Conservation (phyloP, 331 rosid species). For the Erythrophleum ivorense region DNA sequence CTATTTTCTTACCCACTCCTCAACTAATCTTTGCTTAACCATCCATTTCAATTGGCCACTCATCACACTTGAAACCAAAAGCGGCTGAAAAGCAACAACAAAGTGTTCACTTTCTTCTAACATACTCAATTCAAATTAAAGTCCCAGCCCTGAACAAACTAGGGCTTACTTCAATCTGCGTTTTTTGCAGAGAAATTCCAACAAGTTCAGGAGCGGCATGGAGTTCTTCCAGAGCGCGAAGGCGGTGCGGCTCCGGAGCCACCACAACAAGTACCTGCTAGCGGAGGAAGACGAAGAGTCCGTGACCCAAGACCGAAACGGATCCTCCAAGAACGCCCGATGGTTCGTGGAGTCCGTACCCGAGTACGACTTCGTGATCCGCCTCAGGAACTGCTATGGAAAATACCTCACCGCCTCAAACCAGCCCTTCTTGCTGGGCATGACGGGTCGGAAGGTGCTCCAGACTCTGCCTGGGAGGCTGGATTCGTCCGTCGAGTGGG, state of each 20-base stretch:
- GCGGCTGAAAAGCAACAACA: neutral
- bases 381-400: conserved; percentile 64
- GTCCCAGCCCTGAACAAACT: neutral
- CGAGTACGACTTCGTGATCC: conserved; percentile 46
- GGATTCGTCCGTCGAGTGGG: conserved; percentile 71
- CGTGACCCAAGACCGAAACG: conserved; percentile 58
- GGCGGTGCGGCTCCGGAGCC: conserved; percentile 63
- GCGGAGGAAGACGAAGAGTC: conserved; percentile 73
- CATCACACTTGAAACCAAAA: no score
- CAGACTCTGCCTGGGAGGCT: conserved; percentile 49
- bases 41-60: neutral
- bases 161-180: neutral
- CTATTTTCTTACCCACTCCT: neutral
- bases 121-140: no score
- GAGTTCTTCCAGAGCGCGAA: conserved; percentile 60
- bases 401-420: conserved; percentile 67
- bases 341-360: conserved; percentile 60
- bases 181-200: conserved; percentile 22
- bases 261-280: conserved; percentile 54
- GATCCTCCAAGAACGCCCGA: conserved; percentile 55
- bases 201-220: conserved; percentile 53
- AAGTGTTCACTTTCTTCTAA: neutral
- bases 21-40: neutral
- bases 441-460: conserved; percentile 67
- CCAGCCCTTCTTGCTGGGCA: conserved; percentile 56